Evolutionary conservation across 2,329 filamentous ascomycete genomes (phyloP).

Genomic region (Coniochaeta hoffmannii): DNA sequence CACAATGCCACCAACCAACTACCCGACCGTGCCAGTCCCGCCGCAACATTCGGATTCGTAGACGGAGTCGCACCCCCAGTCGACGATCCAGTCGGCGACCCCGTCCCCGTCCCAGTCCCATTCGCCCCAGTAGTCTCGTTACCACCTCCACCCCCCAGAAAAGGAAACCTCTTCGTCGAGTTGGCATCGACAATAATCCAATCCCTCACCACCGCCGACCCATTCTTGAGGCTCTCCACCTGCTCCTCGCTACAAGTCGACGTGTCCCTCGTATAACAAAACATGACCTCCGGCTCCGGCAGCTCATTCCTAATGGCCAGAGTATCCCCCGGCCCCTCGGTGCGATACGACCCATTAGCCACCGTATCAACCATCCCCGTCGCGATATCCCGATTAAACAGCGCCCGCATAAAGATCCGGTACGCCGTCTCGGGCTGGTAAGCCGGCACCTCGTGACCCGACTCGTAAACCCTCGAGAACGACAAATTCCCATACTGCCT

Average conservation of each 20-base stretch:
- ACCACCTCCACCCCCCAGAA: conserved; percentile 37
- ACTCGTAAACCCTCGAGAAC: conserved; percentile 51
- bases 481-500: conserved; percentile 62
- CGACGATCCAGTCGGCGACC: not conserved
- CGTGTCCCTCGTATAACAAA: conserved; percentile 53
- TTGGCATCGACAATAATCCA: conserved; percentile 19
- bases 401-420: conserved; percentile 43
- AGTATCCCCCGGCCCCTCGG: conserved; percentile 19
- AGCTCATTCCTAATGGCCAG: conserved; percentile 41
- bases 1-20: not conserved
- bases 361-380: conserved; percentile 35
- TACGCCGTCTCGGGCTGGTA: conserved; percentile 43
- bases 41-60: not conserved
- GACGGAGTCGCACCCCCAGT: not conserved
- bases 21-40: not conserved
- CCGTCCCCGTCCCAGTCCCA: not conserved
- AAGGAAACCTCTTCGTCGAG: conserved; percentile 7
- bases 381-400: conserved; percentile 41
- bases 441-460: conserved; percentile 47
- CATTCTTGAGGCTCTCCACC: conserved; percentile 39
- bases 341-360: conserved; percentile 30
- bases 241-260: conserved; percentile 48
- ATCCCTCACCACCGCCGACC: conserved; percentile 41
- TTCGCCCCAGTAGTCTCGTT: not conserved
- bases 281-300: conserved; percentile 37